These are phyloP conservation scores for Isabelozyma gotoi DNA, from an alignment of 805 yeast species.

Conservation along the genomic window DNA sequence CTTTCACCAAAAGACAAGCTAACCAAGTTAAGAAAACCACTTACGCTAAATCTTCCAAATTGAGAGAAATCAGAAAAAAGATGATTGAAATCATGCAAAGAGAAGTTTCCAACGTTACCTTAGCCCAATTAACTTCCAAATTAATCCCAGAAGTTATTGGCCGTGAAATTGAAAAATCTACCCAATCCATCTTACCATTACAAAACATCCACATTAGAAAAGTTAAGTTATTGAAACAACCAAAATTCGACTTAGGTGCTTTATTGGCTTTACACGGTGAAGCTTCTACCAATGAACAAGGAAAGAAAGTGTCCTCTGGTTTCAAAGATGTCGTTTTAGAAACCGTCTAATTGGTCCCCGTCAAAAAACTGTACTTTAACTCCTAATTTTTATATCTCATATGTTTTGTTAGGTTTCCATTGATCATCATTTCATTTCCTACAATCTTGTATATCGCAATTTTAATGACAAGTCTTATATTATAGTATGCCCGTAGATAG, in stretches of 20 bases:
- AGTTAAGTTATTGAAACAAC: conserved; percentile 94
- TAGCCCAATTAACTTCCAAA: conserved; percentile 92
- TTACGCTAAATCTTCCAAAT: conserved; percentile 93
- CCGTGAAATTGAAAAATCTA: conserved; percentile 92
- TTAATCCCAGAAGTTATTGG: conserved; percentile 96
- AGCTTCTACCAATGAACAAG: conserved; percentile 79
- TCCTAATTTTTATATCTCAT: background rate
- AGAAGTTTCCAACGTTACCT: conserved; percentile 87
- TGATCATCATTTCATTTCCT: background rate
- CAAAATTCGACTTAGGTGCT: conserved; percentile 94
- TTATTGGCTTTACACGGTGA: conserved; percentile 95
- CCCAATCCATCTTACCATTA: conserved; percentile 88
- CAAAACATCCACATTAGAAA: conserved; percentile 97
- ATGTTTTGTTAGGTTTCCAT: background rate
- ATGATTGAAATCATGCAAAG: conserved; percentile 90
- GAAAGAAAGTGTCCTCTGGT: conserved; percentile 93
- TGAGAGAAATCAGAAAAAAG: conserved; percentile 93
- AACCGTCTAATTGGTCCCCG: conserved; percentile 62
- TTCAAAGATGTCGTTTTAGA: conserved; percentile 97
- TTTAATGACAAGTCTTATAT: background rate
- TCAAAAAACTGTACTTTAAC: background rate
- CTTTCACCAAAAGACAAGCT: conserved; percentile 93
- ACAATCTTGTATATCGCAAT: background rate
- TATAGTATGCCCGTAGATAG: no score
- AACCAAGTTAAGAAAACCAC: conserved; percentile 95